Evolutionary conservation across 2,329 filamentous ascomycete species (phyloP).

Genomic region (Hypomyces perniciosus): DNA sequence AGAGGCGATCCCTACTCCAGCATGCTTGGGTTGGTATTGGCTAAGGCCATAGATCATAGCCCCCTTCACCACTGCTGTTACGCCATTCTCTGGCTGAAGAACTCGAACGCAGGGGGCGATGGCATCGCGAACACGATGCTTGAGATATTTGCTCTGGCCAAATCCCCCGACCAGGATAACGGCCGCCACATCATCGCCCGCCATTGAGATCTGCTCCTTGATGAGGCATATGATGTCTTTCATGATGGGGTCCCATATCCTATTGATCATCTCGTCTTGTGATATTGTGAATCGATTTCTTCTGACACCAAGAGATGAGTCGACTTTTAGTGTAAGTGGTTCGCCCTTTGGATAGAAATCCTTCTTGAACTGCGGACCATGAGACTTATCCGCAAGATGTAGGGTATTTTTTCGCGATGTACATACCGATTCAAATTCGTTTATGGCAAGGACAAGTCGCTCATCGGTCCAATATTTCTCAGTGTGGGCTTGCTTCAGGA

Average conservation of each 20-base stretch:
- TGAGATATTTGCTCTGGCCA: conserved; percentile 40
- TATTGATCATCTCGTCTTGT: conserved; percentile 60
- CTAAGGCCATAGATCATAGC: conserved; percentile 39
- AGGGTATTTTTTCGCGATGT: conserved; percentile 33
- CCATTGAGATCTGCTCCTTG: conserved; percentile 34
- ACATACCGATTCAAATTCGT: conserved; percentile 37
- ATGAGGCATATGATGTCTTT: conserved; percentile 39
- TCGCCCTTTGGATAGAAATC: conserved; percentile 31
- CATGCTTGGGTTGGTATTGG: conserved; percentile 23
- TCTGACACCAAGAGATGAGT: conserved; percentile 27
- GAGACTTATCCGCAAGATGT: not conserved
- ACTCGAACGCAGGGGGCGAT: conserved; percentile 33
- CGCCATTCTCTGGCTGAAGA: conserved; percentile 43
- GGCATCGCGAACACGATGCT: conserved; percentile 32
- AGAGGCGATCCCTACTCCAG: conserved; percentile 27
- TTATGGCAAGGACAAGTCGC: conserved; percentile 34
- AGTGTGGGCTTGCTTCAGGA: conserved; percentile 38
- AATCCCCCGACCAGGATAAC: conserved; percentile 46
- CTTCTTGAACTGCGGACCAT: conserved; percentile 31
- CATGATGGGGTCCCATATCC: conserved; percentile 37
- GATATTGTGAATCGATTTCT: conserved; percentile 28
- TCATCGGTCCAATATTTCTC: conserved; percentile 38
- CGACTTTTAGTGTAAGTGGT: conserved; percentile 30
- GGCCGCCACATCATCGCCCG: conserved; percentile 28
- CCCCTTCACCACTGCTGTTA: conserved; percentile 46